Evolutionary conservation across 1,284 basidiomycete species (phyloP).

Genomic region (Microbotryum saponariae): DNA sequence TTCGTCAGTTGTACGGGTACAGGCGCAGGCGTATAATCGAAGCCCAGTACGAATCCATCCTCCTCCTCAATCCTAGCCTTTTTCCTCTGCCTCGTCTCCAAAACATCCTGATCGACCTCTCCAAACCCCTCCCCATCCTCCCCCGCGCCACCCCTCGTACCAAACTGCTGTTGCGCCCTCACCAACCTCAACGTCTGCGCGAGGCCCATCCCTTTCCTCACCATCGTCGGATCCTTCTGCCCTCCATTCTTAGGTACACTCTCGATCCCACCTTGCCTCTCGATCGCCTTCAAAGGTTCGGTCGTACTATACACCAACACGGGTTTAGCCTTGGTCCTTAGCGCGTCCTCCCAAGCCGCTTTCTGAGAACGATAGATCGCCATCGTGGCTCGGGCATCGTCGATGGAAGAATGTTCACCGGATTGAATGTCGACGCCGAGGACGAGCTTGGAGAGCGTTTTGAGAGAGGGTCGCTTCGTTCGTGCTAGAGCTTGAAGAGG

Average conservation of each 20-base stretch:
- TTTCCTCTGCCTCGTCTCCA: slow-evolving; percentile 3
- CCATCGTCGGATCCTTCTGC: not conserved
- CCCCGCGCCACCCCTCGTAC: not conserved
- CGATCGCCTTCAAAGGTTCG: not conserved
- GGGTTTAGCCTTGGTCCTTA: slow-evolving; percentile 30
- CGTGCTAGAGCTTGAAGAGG: slow-evolving; percentile 49
- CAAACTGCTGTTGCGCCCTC: slow-evolving; percentile 7
- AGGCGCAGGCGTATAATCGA: slow-evolving; percentile 15
- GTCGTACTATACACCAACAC: slow-evolving; percentile 25
- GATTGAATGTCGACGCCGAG: slow-evolving; percentile 75
- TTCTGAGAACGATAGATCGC: slow-evolving; percentile 83
- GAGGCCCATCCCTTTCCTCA: slow-evolving; percentile 19
- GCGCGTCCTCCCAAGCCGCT: slow-evolving; percentile 65
- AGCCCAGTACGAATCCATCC: slow-evolving; percentile 25
- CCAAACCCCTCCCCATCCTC: not conserved
- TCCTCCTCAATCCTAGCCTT: slow-evolving; percentile 11
- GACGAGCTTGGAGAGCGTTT: slow-evolving; percentile 72
- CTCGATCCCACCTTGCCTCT: not conserved
- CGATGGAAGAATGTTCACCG: slow-evolving; percentile 82
- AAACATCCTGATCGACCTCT: not conserved
- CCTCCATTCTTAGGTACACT: too few species aligned
- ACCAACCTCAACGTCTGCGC: slow-evolving; percentile 19
- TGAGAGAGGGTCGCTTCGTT: slow-evolving; percentile 62
- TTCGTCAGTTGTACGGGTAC: not conserved
- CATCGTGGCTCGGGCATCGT: slow-evolving; percentile 92